Conservation (phyloP, 176 grass and related monocot genomes). For the Chloris gayana region DNA sequence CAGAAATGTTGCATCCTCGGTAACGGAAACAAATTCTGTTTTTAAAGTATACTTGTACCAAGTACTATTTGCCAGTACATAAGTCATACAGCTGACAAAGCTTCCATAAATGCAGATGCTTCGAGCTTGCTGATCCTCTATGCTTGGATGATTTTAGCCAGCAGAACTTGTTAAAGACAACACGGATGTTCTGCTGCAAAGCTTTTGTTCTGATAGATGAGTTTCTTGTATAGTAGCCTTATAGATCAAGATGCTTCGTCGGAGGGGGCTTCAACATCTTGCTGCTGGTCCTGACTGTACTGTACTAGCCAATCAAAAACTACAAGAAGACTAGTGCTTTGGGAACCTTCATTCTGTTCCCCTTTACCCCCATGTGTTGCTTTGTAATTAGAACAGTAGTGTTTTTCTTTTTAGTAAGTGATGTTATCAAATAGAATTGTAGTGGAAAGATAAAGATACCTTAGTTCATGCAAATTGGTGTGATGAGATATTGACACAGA, state of each 20-base stretch:
- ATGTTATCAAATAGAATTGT: conserved; percentile 40
- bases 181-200: conserved; percentile 37
- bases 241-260: conserved; percentile 43
- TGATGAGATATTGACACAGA: conserved; percentile 26
- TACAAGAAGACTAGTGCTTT: conserved; percentile 35
- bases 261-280: conserved; percentile 42
- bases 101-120: conserved; percentile 53
- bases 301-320: conserved; percentile 38
- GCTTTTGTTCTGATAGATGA: conserved; percentile 48
- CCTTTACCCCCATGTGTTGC: conserved; percentile 7
- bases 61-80: not conserved
- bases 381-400: conserved; percentile 56
- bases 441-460: conserved; percentile 27
- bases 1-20: conserved; percentile 56
- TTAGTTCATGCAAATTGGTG: conserved; percentile 43
- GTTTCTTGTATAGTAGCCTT: conserved; percentile 63
- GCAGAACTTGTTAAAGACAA: conserved; percentile 29
- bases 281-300: conserved; percentile 42
- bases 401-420: conserved; percentile 20
- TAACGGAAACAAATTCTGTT: conserved; percentile 38
- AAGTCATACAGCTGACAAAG: conserved; percentile 14
- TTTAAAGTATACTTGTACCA: not conserved
- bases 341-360: conserved; percentile 23
- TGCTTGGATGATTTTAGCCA: conserved; percentile 31
- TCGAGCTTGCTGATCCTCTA: conserved; percentile 56